Evolutionary conservation across 2,329 filamentous ascomycete species (phyloP).

Genomic region (Sclerotinia nivalis): DNA sequence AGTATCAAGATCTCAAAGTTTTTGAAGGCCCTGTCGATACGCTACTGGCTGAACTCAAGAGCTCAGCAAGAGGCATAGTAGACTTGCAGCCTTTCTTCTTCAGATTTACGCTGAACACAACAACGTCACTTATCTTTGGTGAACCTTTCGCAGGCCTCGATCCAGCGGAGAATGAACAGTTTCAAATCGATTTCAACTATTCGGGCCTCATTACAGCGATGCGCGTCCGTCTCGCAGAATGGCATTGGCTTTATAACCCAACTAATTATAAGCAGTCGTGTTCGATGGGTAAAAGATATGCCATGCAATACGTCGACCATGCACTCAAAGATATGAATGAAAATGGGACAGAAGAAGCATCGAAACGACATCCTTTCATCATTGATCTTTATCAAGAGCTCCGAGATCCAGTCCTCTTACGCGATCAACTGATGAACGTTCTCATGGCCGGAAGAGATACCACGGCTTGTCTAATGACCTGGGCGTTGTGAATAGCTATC

Average conservation of each 20-base stretch:
- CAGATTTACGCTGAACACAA: conserved; percentile 53
- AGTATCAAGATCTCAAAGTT: conserved; percentile 28
- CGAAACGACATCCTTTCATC: no score
- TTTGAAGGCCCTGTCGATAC: conserved; percentile 30
- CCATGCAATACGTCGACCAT: conserved; percentile 9
- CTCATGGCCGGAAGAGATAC: conserved; percentile 47
- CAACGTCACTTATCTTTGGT: conserved; percentile 59
- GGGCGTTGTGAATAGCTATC: conserved; percentile 36
- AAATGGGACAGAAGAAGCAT: conserved; percentile 3
- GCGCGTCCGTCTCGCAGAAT: conserved; percentile 2
- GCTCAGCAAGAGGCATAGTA: conserved; percentile 23
- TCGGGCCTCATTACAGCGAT: background rate
- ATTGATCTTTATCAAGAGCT: conserved; percentile 40
- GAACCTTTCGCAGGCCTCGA: conserved; percentile 32
- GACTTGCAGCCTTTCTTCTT: conserved; percentile 48
- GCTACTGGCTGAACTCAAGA: background rate
- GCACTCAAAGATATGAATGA: background rate
- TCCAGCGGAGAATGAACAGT: background rate
- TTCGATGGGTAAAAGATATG: background rate
- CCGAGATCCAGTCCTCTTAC: conserved; percentile 38
- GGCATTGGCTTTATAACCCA: background rate
- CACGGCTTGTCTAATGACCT: conserved; percentile 46
- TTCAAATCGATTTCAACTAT: background rate
- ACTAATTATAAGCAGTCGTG: conserved; percentile 2
- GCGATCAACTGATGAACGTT: conserved; percentile 41